A percentile compares a stretch with the other conserved stretches of the same genome.
Conservation (phyloP, 805 yeast genomes). For the Zygosaccharomyces pseudorouxii region DNA sequence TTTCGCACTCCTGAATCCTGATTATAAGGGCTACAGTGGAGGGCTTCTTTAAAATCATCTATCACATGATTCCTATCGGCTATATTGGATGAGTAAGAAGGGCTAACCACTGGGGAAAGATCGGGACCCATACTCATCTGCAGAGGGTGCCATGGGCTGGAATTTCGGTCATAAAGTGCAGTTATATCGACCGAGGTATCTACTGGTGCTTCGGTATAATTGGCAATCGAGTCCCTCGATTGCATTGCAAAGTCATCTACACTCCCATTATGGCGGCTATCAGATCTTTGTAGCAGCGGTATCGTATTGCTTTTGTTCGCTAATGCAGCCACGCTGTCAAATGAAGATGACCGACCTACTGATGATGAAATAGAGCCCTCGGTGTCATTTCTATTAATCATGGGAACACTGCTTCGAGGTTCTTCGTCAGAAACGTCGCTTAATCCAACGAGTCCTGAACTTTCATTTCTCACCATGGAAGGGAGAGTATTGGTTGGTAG, state of each 20-base stretch:
- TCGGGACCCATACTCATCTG: constrained; percentile 15
- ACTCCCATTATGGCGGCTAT: constrained; percentile 13
- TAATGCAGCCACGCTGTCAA: constrained; percentile 14
- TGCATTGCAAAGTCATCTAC: constrained; percentile 24
- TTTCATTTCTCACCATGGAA: constrained; percentile 28
- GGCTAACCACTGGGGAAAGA: constrained; percentile 15
- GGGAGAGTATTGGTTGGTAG: constrained; percentile 22
- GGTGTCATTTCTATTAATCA: constrained; percentile 7
- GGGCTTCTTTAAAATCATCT: constrained; percentile 24
- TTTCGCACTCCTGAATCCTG: constrained; percentile 7
- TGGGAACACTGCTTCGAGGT: neutral
- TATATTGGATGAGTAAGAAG: constrained; percentile 18
- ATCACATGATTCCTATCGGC: constrained; percentile 22
- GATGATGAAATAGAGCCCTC: constrained; percentile 13
- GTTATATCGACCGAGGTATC: constrained; percentile 39
- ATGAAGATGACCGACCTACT: constrained; percentile 21
- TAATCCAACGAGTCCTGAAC: constrained; percentile 24
- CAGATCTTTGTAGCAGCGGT: constrained; percentile 27
- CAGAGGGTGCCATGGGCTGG: constrained; percentile 28
- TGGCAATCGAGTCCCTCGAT: constrained; percentile 31
- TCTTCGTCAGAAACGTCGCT: constrained; percentile 20
- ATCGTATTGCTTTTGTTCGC: constrained; percentile 21
- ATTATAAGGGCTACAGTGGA: constrained; percentile 6
- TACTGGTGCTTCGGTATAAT: constrained; percentile 17
- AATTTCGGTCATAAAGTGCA: constrained; percentile 32